These are phyloP conservation scores for Scenedesmus sp. DNA, from an alignment of 163 green algal species.

Conservation along the genomic window DNA sequence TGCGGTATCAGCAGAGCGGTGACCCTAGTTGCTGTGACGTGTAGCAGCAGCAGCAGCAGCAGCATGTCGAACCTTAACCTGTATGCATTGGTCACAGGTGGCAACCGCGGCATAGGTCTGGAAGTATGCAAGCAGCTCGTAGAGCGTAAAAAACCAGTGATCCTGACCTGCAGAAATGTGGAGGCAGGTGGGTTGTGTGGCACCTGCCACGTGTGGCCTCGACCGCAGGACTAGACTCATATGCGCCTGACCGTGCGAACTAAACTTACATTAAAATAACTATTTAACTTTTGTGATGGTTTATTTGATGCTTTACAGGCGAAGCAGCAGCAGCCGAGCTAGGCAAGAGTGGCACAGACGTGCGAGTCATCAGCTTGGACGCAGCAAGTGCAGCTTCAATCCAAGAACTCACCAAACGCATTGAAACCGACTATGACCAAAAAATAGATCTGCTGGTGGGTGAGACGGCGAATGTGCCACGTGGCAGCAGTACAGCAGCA, in stretches of 20 bases:
- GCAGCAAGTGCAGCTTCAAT: slow-evolving; percentile 11
- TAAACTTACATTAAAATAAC: too few relatives aligned
- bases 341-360: neutral
- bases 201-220: neutral
- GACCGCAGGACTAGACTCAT: neutral
- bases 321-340: neutral
- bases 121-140: slow-evolving; percentile 38
- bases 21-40: too few relatives aligned
- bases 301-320: neutral
- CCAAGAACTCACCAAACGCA: neutral
- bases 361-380: slow-evolving; percentile 3
- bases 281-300: neutral
- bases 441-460: slow-evolving; percentile 48
- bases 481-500: slow-evolving; percentile 17
- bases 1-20: too few relatives aligned
- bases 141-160: slow-evolving; percentile 1
- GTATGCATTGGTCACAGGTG: slow-evolving; percentile 37
- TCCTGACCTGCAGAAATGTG: slow-evolving; percentile 24
- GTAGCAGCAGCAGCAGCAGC: neutral
- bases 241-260: neutral
- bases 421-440: slow-evolving; percentile 2
- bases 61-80: neutral
- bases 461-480: neutral
- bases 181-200: slow-evolving; percentile 12
- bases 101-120: slow-evolving; percentile 31